Evolutionary conservation across 169 alveolate genomes (phyloP), one percentile per base, ranked within the genome.

Genomic region (Cryptosporidium parvum): DNA sequence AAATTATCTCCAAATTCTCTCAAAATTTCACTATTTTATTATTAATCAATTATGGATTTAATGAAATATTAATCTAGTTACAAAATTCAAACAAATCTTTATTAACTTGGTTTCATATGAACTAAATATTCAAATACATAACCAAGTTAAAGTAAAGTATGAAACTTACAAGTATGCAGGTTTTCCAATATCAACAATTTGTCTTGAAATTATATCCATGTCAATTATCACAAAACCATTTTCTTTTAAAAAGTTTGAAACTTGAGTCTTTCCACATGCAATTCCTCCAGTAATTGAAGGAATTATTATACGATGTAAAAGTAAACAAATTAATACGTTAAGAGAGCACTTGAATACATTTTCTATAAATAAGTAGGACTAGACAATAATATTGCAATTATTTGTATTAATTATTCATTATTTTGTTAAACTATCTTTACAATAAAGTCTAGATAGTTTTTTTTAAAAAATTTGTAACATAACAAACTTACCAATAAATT

Each of bases 281-380:
- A 93, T 67, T 6, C 95, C 95, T 23, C 95, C 95, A 3, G 95
- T 93, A 18, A 93, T 52, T 8, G 94, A 39, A 6, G 68, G 59
- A 26, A 80, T 53, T 12, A 65, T 26, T 2, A 80, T 62, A 21
- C 89, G 62, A 37, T 80, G 89, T 3, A 80, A 18, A 10, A 59
- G 62, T 31, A 80, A 62, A 18, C 29, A 80, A 29, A 80, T n/a
- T 5, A 35, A 33, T 39, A 39, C 2, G 12, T 26, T 56, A 37
- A 56, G 6, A 10, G n/a, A 56, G 14, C 4, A 5, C 67, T 56
- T 26, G 14, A 56, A 6, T 3, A 56, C 0, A 26, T 26, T 56
- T 4, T 26, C n/a, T 1, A 9, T 23, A 56, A 56, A 26, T 7
- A 56, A 2, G 8, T 56, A 56, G 16, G 67, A 56, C 67, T 56